Evolutionary conservation across 371 early-diverging fungal species (phyloP), one percentile per base, ranked within the genome.

Genomic region (Mortierella sp.): DNA sequence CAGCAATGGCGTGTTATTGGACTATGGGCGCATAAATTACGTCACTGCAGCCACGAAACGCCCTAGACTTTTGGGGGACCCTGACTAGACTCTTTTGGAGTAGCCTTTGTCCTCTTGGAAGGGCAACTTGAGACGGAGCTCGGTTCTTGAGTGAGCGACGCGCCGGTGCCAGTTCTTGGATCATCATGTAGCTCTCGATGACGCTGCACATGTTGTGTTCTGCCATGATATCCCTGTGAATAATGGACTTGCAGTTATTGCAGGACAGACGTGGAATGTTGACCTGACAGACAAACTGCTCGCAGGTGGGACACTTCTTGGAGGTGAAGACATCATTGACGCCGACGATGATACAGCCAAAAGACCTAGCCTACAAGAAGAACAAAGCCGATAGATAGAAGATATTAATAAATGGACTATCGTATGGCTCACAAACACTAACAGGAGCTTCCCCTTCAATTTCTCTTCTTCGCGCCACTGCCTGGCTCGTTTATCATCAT

Each of bases 251-350:
- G 52, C 81, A 81, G 16, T 65, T 26, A 0, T 19, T 11, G 38
- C 77, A 81, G 60, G 24, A 76, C 0, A 73, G 73, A 3, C 72
- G 31, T 3, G 74, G 77, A 8, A 77, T 44, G 0, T 52, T 74
- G 4, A 65, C 55, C 26, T 78, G 57, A 6, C 52, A 60, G 28
- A 82, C 83, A 26, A 73, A 78, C 9, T 70, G 38, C 7, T 83
- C 26, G 55, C 76, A 77, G 9, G 42, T 21, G 44, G 83, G 77
- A 44, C 79, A 77, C 54, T 79, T 79, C 65, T 83, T 83, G 0
- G 74, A 77, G 16, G 80, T 79, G 26, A 76, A 79, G 34, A 26
- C 74, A 52, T 83, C 80, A 11, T 83, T 79, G 1, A 83, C 70
- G 0, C 79, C 83, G 7, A 82, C 70, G 6, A 82, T 60, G 11